Conservation (phyloP, 495 filamentous ascomycete genomes). For the Parathielavia appendiculata region DNA sequence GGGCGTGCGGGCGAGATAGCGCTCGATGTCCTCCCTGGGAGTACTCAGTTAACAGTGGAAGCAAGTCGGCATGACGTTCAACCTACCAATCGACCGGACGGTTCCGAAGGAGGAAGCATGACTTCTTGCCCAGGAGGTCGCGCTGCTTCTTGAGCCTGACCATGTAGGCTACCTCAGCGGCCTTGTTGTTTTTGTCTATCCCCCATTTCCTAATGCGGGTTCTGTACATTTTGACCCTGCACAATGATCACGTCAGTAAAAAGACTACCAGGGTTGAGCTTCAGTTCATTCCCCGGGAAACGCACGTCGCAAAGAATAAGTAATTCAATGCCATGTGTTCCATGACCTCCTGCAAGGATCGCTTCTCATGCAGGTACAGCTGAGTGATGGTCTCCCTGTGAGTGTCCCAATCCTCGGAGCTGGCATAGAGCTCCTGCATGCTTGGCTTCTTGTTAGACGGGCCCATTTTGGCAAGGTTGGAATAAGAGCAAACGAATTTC, state of each 20-base stretch:
- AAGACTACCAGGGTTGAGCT: not conserved
- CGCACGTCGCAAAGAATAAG: constrained; percentile 39
- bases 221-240: constrained; percentile 42
- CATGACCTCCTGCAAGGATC: constrained; percentile 39
- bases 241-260: not conserved
- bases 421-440: constrained; percentile 12
- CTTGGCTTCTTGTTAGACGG: not conserved
- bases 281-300: not conserved
- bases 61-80: not conserved
- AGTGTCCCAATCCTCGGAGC: constrained; percentile 21
- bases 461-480: constrained; percentile 1
- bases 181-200: constrained; percentile 43
- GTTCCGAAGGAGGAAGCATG: constrained; percentile 32
- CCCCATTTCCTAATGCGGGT: constrained; percentile 42
- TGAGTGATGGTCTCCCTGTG: constrained; percentile 22
- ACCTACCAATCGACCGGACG: constrained; percentile 28
- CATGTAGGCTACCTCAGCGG: constrained; percentile 35
- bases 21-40: constrained; percentile 30
- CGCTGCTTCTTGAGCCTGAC: constrained; percentile 32
- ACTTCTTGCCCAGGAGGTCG: constrained; percentile 30
- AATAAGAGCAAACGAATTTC: not conserved
- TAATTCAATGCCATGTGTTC: constrained; percentile 37
- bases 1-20: constrained; percentile 32
- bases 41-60: too few species aligned
- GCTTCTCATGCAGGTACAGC: constrained; percentile 39